Evolutionary conservation across 1,284 basidiomycete genomes (phyloP).

Genomic region (Fomitopsis betulina): DNA sequence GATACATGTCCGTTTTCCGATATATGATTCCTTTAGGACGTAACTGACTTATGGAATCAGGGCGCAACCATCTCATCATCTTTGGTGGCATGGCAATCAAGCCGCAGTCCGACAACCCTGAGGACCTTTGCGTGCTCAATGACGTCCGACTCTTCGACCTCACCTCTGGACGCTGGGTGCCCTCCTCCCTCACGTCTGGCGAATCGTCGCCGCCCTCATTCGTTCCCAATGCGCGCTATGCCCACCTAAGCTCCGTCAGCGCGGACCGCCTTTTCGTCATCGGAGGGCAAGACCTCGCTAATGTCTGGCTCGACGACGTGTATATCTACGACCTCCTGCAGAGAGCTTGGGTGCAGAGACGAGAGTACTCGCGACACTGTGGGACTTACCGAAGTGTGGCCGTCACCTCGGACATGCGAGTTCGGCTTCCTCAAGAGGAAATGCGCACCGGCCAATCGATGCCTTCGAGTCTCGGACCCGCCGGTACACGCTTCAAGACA

Average conservation of each 20-base stretch:
- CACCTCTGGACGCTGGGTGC: conserved; percentile 65
- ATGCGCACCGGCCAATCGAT: conserved; percentile 32
- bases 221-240: conserved; percentile 74
- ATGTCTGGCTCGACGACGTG: conserved; percentile 89
- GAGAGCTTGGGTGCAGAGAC: conserved; percentile 73
- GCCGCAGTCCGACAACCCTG: conserved; percentile 57
- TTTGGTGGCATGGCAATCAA: conserved; percentile 92
- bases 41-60: conserved; percentile 35
- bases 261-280: conserved; percentile 86
- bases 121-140: conserved; percentile 77
- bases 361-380: conserved; percentile 83
- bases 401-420: conserved; percentile 62
- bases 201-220: conserved; percentile 18
- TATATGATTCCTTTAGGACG: not conserved
- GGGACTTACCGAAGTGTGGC: conserved; percentile 92
- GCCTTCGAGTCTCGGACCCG: conserved; percentile 42
- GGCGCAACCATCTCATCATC: conserved; percentile 83
- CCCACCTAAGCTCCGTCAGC: conserved; percentile 84
- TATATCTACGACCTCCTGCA: conserved; percentile 78
- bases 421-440: conserved; percentile 67
- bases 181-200: conserved; percentile 31
- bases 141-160: conserved; percentile 87
- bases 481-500: conserved; percentile 53
- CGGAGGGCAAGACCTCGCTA: conserved; percentile 89
- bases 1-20: conserved; percentile 68